Percentiles rank a stretch among this genome's conserved stretches.
phyloP scores from a whole-genome alignment of 176 grass and related monocot genomes.

The Alloteropsis semialata region DNA sequence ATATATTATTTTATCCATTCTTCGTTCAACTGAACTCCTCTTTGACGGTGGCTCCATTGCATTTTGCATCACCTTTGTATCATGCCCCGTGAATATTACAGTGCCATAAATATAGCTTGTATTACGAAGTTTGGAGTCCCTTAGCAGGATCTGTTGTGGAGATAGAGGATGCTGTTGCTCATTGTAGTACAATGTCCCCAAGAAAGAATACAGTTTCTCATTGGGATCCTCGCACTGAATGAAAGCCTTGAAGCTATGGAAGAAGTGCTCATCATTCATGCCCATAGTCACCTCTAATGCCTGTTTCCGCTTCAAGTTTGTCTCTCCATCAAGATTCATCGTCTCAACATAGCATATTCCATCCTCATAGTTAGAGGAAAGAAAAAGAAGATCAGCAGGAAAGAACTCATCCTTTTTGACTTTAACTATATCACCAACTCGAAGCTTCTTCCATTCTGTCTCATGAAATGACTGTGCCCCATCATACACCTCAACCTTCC shows the following conservation, averaged over 20 bases:
- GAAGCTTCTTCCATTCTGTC: conserved; percentile 75
- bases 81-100: conserved; percentile 88
- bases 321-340: conserved; percentile 97
- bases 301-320: conserved; percentile 89
- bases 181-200: conserved; percentile 66
- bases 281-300: conserved; percentile 54
- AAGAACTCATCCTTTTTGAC: conserved; percentile 91
- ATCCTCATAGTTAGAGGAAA: conserved; percentile 77
- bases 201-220: conserved; percentile 78
- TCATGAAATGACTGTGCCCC: conserved; percentile 55
- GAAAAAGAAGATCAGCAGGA: conserved; percentile 87
- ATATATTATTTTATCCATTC: conserved; percentile 88
- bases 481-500: conserved; percentile 66
- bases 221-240: conserved; percentile 92
- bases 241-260: conserved; percentile 66
- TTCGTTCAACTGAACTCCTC: conserved; percentile 85
- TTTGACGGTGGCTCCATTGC: conserved; percentile 87
- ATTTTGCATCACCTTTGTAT: conserved; percentile 98
- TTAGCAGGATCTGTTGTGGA: conserved; percentile 77
- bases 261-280: conserved; percentile 51
- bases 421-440: conserved; percentile 87
- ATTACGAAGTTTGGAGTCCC: conserved; percentile 87
- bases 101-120: conserved; percentile 66
- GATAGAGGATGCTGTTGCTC: conserved; percentile 68
- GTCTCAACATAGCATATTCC: conserved; percentile 97